phyloP scores from a whole-genome alignment of 2,329 filamentous ascomycete genomes.

The Chaetomium strumarium region DNA sequence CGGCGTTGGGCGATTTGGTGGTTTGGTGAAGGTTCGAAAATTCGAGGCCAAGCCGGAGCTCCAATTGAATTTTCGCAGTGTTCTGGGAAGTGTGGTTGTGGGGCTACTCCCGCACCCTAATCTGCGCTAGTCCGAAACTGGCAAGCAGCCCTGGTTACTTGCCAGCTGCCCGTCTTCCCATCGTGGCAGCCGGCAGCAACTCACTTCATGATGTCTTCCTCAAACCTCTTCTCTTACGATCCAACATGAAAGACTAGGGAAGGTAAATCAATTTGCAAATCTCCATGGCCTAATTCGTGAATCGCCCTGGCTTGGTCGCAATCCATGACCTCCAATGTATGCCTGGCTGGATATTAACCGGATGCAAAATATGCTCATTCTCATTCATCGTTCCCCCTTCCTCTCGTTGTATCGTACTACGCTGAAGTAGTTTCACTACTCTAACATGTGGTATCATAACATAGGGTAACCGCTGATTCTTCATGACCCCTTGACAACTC shows the following conservation, averaged over 20 bases:
- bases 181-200: neutral
- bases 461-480: neutral
- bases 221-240: too few species aligned
- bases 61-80: conserved; percentile 28
- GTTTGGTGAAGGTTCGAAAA: conserved; percentile 23
- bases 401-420: too few species aligned
- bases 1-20: conserved; percentile 24
- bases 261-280: too few species aligned
- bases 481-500: neutral
- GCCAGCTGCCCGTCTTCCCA: conserved; percentile 11
- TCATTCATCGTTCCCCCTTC: too few species aligned
- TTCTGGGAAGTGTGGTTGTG: conserved; percentile 25
- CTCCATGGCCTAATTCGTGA: too few species aligned
- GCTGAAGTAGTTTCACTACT: neutral
- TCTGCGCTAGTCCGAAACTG: conserved; percentile 18
- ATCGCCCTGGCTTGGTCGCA: too few species aligned
- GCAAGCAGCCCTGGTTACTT: conserved; percentile 3
- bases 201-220: too few species aligned
- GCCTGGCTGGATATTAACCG: too few species aligned
- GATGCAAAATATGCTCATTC: too few species aligned
- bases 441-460: neutral
- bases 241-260: too few species aligned
- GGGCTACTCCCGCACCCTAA: conserved; percentile 24
- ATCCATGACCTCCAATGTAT: too few species aligned
- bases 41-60: conserved; percentile 20